Conservation (phyloP, 345 rosid species). For the Eucalyptus erythrocorys region DNA sequence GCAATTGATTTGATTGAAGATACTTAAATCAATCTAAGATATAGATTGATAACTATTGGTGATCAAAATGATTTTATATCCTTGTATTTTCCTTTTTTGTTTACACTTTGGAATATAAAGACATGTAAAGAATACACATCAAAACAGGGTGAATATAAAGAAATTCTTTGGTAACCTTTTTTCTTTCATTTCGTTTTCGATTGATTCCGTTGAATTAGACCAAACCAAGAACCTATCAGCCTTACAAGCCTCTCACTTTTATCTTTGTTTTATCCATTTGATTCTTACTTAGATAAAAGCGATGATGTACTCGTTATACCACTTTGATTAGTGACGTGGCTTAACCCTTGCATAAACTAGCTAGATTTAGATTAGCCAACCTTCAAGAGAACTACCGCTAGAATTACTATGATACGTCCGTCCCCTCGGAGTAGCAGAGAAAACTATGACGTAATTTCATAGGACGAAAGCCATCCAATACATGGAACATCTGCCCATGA, state of each 20-base stretch:
- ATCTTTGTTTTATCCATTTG: not conserved
- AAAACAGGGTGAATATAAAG: accelerated
- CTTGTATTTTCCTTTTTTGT: too few species aligned
- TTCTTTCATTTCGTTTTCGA: too few species aligned
- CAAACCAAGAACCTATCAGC: too few species aligned
- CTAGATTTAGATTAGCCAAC: not conserved
- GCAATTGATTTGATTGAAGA: too few species aligned
- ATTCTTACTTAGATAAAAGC: not conserved
- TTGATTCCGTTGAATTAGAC: too few species aligned
- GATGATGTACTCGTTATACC: not conserved
- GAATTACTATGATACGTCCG: not conserved
- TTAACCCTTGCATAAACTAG: not conserved
- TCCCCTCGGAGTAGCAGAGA: not conserved
- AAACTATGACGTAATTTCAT: not conserved
- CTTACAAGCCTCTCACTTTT: not conserved
- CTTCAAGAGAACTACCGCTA: not conserved
- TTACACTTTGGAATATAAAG: too few species aligned
- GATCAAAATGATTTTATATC: too few species aligned
- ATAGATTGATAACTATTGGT: too few species aligned
- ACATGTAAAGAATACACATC: too few species aligned
- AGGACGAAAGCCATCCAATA: not conserved
- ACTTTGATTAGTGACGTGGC: not conserved
- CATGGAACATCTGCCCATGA: not conserved
- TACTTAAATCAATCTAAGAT: too few species aligned
- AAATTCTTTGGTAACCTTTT: too few species aligned